Base-by-base conservation (phyloP, 2,329 filamentous ascomycete species). In the Arachnomyces sp. region DNA sequence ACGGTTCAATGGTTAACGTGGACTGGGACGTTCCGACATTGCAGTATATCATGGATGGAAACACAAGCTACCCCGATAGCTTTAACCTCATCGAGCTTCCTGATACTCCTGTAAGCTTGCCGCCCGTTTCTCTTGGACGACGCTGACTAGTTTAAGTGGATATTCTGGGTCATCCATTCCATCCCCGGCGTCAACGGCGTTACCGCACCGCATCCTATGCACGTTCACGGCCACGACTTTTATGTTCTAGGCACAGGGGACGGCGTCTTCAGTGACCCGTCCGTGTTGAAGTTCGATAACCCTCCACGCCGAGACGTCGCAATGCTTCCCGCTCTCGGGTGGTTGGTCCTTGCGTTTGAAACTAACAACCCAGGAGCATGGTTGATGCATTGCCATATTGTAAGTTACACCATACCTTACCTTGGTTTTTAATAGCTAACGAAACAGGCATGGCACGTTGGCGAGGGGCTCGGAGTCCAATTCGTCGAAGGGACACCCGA, bases 141-240 rank as follows among this genome's bases (percentile, higher is more conserved):
- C 44, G 41, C 48, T 35, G 43, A 48, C 14, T 3, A 16, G 18
- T 34, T 41, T 38, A 16, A 52, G 43, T 70, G 67, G 69, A 68
- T 66, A 20, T 65, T 67, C 44, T 72, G 67, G 67, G 63, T 67
- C 43, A 67, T 73, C 35, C 67, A 72, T 40, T 59, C 65, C 45
- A 53, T 59, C 1, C 55, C 56, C 3, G 59, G 55, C 18, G 38
- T 40, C 4, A 25, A 25, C 9, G 20, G 20, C 20, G 39, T 40
- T 45, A 60, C 40, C 15, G 48, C 16, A 40, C 63, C 68, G 4
- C 58, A 66, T 33, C 57, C 59, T 6, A 56, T 67, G 50, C 62
- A 63, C 50, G 44, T 65, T n/a, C 43, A 54, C 43, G 46, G 56
- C 11, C 44, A 54, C 38, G 51, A 56, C 43, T 52, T 54, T 41